Evolutionary conservation across 768 basidiomycete genomes (phyloP), one percentile per base, ranked within the genome.

Genomic region (Arthromyces matolae): DNA sequence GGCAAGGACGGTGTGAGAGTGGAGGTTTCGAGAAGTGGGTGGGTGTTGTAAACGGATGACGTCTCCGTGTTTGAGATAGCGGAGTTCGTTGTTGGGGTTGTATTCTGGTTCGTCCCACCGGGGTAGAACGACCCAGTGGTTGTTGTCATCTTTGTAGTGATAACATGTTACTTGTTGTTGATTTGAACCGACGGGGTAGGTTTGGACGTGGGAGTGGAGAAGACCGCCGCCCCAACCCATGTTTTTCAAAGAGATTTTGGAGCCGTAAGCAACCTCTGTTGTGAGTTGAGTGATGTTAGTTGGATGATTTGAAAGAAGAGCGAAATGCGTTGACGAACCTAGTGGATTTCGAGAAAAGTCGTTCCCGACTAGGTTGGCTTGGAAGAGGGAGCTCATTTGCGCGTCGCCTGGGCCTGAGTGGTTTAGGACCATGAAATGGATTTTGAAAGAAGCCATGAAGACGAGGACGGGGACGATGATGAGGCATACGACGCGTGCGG

Each of bases 141-240:
- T 99, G 77, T 99, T 99, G 39, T 85, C 83, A 62, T 98, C 96
- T 71, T 96, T 97, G 80, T 99, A 98, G 71, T 99, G 96, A 65
- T 98, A 99, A 67, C 96, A 99, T 0, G 96, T 98, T 3, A 98
- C 84, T 67, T 99, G 96, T 60, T 98, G 96, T 62, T 98, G 96
- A 47, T 72, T 71, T 0, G 93, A 96, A 10, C 95, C 96, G 18
- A 84, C 75, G 0, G 96, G 96, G 64, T 84, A 96, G 1, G 91
- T 85, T 60, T 97, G 95, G n/a, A 93, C 79, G 64, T 99, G 96
- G 4, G 95, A 98, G 64, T 99, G 96, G 3, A 99, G 73, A 4
- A 99, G 77, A 22, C 96, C 96, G 42, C 96, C 96, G 13, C 95
- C 96, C 76, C 89, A 99, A 9, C 93, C 96, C 78, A 96, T 89